phyloP scores from a whole-genome alignment of 2,329 filamentous ascomycete species.

The Sclerotinia spermophila region DNA sequence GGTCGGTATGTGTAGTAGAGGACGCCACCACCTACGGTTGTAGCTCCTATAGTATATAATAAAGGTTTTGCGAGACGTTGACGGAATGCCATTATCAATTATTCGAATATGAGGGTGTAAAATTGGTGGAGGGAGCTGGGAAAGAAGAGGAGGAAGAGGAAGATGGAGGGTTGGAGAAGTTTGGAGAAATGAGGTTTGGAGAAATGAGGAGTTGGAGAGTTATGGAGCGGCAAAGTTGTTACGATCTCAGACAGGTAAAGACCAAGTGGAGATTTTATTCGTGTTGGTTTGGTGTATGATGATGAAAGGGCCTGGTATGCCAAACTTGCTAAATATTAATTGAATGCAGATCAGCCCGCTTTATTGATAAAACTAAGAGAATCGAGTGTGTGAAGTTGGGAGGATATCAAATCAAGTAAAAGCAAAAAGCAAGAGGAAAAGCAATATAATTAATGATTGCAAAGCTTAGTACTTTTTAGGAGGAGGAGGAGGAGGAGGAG shows the following conservation, averaged over 20 bases:
- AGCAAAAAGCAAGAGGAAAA: background rate
- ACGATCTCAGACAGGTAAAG: background rate
- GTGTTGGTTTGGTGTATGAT: slow-evolving; percentile 6
- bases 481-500: background rate
- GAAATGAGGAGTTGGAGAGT: background rate
- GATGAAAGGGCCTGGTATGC: background rate
- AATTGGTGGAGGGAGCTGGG: slow-evolving; percentile 10
- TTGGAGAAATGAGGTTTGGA: slow-evolving; percentile 17
- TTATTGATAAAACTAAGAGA: background rate
- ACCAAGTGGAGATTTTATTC: slow-evolving; percentile 8
- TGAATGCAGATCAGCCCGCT: slow-evolving; percentile 18
- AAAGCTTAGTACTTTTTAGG: background rate
- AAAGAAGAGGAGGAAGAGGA: slow-evolving; percentile 14
- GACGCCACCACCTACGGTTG: slow-evolving; percentile 44
- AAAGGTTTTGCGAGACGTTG: slow-evolving; percentile 46
- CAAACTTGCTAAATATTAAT: slow-evolving; percentile 13
- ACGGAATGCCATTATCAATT: slow-evolving; percentile 38
- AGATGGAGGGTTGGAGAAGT: slow-evolving; percentile 21
- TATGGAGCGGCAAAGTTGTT: background rate
- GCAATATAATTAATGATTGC: background rate
- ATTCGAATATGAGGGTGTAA: background rate
- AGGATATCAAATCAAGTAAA: background rate
- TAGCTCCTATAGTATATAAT: slow-evolving; percentile 49
- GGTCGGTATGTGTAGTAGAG: slow-evolving; percentile 61
- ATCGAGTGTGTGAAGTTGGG: background rate